Base-by-base conservation (phyloP, 352 stramenopile genomes). In the Peronosclerospora sorghi region DNA sequence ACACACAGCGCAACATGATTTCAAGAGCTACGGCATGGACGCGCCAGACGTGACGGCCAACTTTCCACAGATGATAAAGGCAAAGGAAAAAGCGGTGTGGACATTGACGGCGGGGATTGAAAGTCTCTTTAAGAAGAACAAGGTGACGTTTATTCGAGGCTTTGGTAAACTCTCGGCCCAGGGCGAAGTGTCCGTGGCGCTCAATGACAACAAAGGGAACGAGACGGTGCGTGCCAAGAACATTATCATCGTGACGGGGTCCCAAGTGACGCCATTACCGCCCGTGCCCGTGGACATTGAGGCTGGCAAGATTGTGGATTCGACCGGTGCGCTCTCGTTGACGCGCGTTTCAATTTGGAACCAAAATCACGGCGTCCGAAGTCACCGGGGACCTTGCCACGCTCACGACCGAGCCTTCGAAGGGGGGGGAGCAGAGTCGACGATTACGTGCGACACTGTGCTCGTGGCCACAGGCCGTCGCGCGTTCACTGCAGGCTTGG, bases 61-160 rank as follows among this genome's bases (percentile, higher is more conserved):
- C 75, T 85, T 99, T 42, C 72, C 55, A 17, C 90, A 95, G 52
- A 98, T 99, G 85, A 95, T 98, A 73, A 90, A 93, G 36, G 72
- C 83, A 47, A 99, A 99, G 73, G 69, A 86, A n/a, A 95, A 97
- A 50, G 91, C 88, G 0, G 95, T 99, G 1, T 83, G 89, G 50
- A 80, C 67, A 44, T 75, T 99, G 23, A 99, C 95, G 2, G 79
- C 77, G 32, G 96, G n/a, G n/a, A n/a, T n/a, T n/a, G n/a, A n/a
- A n/a, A n/a, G n/a, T n/a, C n/a, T n/a, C n/a, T n/a, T n/a, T 96
- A 29, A 98, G 68, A 99, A 99, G 73, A 96, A 99, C 79, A 97
- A 97, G 63, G 67, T 99, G 8, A 92, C 95, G 47, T 99, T 98
- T 65, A 89, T 98, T 59, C 97, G 98, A 71, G 96, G 96, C 20